phyloP scores from a whole-genome alignment of 306 rosid species.

The Quercus parvula region DNA sequence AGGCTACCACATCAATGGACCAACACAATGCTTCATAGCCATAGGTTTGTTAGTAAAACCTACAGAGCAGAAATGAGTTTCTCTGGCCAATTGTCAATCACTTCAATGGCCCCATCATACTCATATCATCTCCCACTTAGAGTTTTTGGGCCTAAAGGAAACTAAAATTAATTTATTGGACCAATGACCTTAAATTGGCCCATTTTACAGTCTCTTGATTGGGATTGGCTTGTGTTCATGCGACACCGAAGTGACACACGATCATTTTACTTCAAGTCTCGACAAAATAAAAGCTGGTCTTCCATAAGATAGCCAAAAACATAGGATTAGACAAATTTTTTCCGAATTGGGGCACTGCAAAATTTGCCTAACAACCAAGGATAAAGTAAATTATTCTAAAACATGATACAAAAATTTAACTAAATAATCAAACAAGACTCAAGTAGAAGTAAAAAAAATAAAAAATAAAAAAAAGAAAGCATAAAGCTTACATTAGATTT shows the following conservation, averaged over 20 bases:
- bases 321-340: constrained; percentile 28
- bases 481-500: constrained; percentile 48
- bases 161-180: background rate
- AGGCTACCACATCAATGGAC: background rate
- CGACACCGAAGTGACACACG: no score
- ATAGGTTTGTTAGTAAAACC: background rate
- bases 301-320: background rate
- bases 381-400: no score
- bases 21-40: background rate
- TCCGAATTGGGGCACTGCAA: background rate
- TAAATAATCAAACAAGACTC: background rate
- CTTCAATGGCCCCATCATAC: background rate
- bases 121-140: background rate
- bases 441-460: background rate
- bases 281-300: background rate
- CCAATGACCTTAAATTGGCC: constrained; percentile 16
- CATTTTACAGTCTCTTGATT: background rate
- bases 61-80: background rate
- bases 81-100: background rate
- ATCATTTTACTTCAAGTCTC: background rate
- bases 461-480: constrained; percentile 4
- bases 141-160: background rate
- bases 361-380: background rate
- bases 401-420: background rate
- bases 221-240: no score